phyloP scores from a whole-genome alignment of 1,139 yeast genomes.

The Debaryomycetaceae sp. region DNA sequence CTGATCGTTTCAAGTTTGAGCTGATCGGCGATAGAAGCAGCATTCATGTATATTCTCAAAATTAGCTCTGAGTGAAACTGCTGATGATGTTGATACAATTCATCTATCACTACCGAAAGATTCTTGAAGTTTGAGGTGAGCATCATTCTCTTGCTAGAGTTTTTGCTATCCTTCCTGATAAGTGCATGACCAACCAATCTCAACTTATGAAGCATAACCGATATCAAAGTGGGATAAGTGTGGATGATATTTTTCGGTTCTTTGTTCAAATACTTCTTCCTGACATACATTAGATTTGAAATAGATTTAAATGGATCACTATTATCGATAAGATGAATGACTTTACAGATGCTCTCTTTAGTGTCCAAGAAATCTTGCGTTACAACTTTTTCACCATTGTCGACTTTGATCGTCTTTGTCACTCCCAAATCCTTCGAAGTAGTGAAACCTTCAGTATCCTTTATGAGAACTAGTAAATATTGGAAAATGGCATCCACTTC shows the following conservation, averaged over 20 bases:
- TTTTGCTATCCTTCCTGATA: conserved; percentile 15
- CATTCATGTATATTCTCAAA: conserved; percentile 48
- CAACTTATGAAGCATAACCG: conserved; percentile 55
- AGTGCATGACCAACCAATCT: conserved; percentile 42
- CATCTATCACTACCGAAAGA: conserved; percentile 67
- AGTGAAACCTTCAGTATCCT: conserved; percentile 26
- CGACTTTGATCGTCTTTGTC: conserved; percentile 28
- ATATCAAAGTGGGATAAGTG: conserved; percentile 74
- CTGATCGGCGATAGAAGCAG: conserved; percentile 76
- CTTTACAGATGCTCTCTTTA: conserved; percentile 67
- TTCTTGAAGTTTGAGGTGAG: conserved; percentile 63
- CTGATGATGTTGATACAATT: conserved; percentile 51
- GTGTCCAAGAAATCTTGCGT: conserved; percentile 44
- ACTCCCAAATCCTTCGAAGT: conserved; percentile 39
- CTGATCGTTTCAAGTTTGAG: conserved; percentile 51
- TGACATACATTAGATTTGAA: conserved; percentile 51
- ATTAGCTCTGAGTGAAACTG: conserved; percentile 48
- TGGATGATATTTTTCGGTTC: conserved; percentile 54
- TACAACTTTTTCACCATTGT: conserved; percentile 28
- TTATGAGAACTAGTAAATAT: conserved; percentile 36
- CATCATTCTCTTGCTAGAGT: conserved; percentile 23
- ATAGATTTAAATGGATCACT: conserved; percentile 50
- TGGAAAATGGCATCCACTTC: conserved; percentile 46
- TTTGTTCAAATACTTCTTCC: conserved; percentile 54
- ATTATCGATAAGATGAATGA: conserved; percentile 59